Evolutionary conservation across 164 flowering plant species (phyloP).

Genomic region (Umbellularia californica): DNA sequence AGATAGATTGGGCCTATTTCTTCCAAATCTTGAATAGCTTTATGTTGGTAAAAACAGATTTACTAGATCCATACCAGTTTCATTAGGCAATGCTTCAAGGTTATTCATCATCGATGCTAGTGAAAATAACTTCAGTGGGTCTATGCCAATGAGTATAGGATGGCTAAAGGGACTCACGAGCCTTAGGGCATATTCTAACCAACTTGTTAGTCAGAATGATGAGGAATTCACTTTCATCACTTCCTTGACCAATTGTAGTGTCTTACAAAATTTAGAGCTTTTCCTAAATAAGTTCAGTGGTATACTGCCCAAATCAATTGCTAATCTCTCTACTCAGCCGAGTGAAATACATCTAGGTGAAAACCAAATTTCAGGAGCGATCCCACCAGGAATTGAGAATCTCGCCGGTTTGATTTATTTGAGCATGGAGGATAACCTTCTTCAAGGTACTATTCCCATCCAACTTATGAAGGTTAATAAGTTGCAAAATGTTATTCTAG

Average conservation of each 20-base stretch:
- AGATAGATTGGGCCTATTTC: too few species aligned
- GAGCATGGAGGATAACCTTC: background rate
- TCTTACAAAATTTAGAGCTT: rapidly evolving
- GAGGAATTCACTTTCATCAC: background rate
- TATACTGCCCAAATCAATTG: background rate
- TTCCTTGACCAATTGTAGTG: background rate
- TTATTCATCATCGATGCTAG: background rate
- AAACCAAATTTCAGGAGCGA: background rate
- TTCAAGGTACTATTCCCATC: background rate
- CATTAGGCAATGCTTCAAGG: background rate
- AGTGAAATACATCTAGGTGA: rapidly evolving
- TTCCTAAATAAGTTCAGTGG: background rate
- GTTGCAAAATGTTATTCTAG: too few species aligned
- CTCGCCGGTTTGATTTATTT: background rate
- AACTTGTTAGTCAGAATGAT: background rate
- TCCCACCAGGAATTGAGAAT: background rate
- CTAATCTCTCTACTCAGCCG: background rate
- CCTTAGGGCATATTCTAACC: rapidly evolving
- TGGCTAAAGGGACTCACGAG: background rate
- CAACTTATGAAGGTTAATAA: too few species aligned
- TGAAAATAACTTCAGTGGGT: background rate
- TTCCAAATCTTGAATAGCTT: too few species aligned
- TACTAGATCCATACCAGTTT: background rate
- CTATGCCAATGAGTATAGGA: background rate
- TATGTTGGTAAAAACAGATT: background rate